Evolutionary conservation across 192 early-diverging fungal species (phyloP).

Genomic region (Coemansia sp.): DNA sequence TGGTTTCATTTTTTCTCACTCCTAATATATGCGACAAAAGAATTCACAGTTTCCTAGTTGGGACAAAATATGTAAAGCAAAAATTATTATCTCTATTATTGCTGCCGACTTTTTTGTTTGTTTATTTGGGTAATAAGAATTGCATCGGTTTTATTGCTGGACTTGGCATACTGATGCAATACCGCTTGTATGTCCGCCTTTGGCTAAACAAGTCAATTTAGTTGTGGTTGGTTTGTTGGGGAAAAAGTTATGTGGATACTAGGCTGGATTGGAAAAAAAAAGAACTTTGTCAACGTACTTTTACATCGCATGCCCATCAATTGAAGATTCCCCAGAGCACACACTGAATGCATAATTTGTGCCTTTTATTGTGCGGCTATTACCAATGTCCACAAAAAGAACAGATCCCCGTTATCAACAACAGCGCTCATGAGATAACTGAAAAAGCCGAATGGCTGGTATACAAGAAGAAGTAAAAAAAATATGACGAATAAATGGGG

Average conservation of each 20-base stretch:
- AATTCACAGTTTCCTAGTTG: not conserved
- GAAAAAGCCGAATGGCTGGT: too few species aligned
- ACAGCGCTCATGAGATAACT: too few species aligned
- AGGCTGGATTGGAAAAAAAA: not conserved
- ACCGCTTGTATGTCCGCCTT: too few species aligned
- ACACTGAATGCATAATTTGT: not conserved
- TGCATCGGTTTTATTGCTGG: too few species aligned
- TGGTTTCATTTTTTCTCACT: not conserved
- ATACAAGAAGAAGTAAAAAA: too few species aligned
- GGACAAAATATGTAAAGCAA: not conserved
- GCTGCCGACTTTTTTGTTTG: too few species aligned
- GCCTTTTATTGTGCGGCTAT: not conserved
- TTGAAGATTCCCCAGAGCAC: not conserved
- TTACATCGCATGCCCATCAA: not conserved
- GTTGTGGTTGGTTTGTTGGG: not conserved
- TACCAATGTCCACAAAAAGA: too few species aligned
- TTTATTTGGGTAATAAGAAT: too few species aligned
- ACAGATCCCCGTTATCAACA: too few species aligned
- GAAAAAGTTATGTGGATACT: not conserved
- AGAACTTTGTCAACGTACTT: not conserved
- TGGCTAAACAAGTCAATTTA: too few species aligned
- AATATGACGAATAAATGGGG: too few species aligned
- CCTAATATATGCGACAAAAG: not conserved
- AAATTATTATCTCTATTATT: not conserved
- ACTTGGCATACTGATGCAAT: too few species aligned